Conservation (phyloP, 164 flowering plant species). For the Sedum album region DNA sequence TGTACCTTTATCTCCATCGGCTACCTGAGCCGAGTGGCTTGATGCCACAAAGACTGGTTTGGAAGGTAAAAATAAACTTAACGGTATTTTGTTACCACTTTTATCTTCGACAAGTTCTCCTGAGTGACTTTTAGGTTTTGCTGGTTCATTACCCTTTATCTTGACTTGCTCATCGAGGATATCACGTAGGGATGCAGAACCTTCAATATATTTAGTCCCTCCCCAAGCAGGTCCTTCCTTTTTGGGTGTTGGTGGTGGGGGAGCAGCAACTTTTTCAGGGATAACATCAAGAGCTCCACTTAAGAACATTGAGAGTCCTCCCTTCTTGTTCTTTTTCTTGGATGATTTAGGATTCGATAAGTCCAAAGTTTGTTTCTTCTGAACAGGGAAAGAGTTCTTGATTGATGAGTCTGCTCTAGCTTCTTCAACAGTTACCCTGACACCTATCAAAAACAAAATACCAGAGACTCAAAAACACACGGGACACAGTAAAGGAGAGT, state of each 20-base stretch:
- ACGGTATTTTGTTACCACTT: constrained; percentile 9
- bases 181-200: background rate
- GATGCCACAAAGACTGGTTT: constrained; percentile 62
- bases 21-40: constrained; percentile 18
- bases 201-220: constrained; percentile 42
- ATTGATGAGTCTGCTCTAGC: constrained; percentile 11
- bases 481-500: no score
- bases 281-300: constrained; percentile 89
- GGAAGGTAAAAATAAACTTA: constrained; percentile 20
- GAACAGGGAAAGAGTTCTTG: constrained; percentile 18
- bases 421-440: constrained; percentile 14
- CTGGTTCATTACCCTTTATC: constrained; percentile 20
- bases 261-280: constrained; percentile 37
- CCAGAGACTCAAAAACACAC: background rate
- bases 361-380: constrained; percentile 23
- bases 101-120: constrained; percentile 33
- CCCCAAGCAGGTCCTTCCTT: constrained; percentile 98
- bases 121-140: constrained; percentile 24
- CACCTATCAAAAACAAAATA: constrained; percentile 22
- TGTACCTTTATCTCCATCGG: constrained; percentile 67
- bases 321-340: constrained; percentile 73
- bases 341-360: constrained; percentile 22
- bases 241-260: constrained; percentile 45
- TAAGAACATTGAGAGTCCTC: constrained; percentile 88
- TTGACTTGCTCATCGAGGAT: constrained; percentile 39